These are phyloP conservation scores for Uronychia setigera DNA, from an alignment of 73 alveolate genomes.

Conservation along the genomic window DNA sequence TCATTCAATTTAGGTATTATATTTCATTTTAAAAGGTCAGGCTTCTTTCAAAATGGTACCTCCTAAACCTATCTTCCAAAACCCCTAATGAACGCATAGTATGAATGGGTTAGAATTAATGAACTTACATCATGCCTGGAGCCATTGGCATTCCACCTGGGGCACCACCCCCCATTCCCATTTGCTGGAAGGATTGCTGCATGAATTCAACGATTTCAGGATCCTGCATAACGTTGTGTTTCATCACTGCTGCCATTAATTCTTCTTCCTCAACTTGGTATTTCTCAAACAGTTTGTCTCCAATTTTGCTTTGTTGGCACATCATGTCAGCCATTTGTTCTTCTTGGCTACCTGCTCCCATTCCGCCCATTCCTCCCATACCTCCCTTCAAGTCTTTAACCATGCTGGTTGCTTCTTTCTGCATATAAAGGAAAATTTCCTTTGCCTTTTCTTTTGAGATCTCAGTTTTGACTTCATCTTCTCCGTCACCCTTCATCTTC, in stretches of 20 bases:
- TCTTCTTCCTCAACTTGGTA: slow-evolving; percentile 32
- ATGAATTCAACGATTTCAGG: slow-evolving; percentile 24
- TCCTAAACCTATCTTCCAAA: too few species aligned
- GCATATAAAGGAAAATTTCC: slow-evolving; percentile 10
- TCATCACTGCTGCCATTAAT: not conserved
- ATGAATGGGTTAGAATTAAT: not conserved
- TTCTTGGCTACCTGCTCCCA: slow-evolving; percentile 6
- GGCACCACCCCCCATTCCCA: slow-evolving; percentile 26
- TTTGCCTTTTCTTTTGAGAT: slow-evolving; percentile 5
- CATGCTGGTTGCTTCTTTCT: slow-evolving; percentile 1
- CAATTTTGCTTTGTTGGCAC: slow-evolving; percentile 19
- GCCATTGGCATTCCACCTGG: slow-evolving; percentile 24
- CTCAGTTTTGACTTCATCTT: not conserved
- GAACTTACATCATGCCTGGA: not conserved
- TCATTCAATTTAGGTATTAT: too few species aligned
- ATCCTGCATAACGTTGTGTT: slow-evolving; percentile 19
- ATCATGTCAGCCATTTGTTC: slow-evolving; percentile 17
- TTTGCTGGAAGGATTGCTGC: slow-evolving; percentile 12
- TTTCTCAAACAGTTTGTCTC: slow-evolving; percentile 37
- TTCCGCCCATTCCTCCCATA: not conserved
- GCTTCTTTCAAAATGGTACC: too few species aligned
- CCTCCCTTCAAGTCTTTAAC: not conserved
- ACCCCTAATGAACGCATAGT: not conserved
- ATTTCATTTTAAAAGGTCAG: not conserved
- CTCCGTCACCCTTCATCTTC: slow-evolving; percentile 17